Evolutionary conservation across 257 asterid species (phyloP).

Genomic region (Nicotiana noctiflora): DNA sequence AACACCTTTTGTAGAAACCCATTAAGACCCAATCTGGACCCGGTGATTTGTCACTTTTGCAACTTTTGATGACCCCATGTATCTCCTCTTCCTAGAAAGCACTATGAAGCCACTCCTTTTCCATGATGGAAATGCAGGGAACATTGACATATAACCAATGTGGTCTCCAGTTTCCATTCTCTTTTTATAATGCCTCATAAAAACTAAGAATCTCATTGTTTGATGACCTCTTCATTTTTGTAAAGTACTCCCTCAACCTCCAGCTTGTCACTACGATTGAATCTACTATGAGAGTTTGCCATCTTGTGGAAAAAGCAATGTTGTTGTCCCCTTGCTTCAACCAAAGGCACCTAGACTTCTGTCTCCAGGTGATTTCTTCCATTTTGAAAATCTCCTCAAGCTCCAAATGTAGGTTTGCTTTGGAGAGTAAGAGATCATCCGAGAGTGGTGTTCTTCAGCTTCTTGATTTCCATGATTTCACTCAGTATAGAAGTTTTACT

Average conservation of each 20-base stretch:
- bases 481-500: background rate
- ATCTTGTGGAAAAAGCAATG: background rate
- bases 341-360: background rate
- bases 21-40: background rate
- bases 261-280: background rate
- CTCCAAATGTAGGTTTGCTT: background rate
- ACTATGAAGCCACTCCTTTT: background rate
- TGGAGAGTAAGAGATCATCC: background rate
- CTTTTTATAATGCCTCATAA: background rate
- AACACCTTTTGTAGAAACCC: too few species aligned
- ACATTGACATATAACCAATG: background rate
- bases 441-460: background rate
- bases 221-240: background rate
- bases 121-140: background rate
- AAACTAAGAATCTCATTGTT: background rate
- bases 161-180: background rate
- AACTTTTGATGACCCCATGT: background rate
- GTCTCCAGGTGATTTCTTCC: background rate
- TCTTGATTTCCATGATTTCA: background rate
- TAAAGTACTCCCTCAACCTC: background rate
- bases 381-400: background rate
- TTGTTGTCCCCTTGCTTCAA: too few species aligned
- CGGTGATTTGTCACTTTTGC: background rate
- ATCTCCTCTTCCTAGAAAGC: background rate
- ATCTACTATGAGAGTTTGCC: background rate